Evolutionary conservation across 352 stramenopile species (phyloP), one percentile per base, ranked within the genome.

Genomic region (Phytophthora constricta): DNA sequence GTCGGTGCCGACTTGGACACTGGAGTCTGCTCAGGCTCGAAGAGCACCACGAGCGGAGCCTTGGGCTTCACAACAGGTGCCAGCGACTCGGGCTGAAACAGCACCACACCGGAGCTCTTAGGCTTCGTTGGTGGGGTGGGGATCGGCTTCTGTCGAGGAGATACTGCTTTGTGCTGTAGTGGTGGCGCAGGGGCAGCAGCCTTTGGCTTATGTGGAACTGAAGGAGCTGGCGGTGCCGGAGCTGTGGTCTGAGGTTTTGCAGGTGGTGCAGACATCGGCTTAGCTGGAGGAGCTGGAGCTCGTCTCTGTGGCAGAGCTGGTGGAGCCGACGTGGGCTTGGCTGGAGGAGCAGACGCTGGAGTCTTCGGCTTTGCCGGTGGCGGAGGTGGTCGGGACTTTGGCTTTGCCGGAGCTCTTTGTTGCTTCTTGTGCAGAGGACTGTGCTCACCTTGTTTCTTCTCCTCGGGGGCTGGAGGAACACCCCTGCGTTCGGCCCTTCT

Each of bases 41-140:
- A 77, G n/a, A 77, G 37, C 48, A 77, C 56, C 9, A 74, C 65
- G 3, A 77, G 48, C 5, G 70, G 60, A 23, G 59, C 60, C 48
- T 71, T 72, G 1, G 60, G 65, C 52, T 77, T 74, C 34, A 74
- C 63, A 17, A 70, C 61, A 4, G 70, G 49, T 39, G 71, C 67
- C 19, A 74, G 34, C 20, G 65, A 68, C 54, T 74, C 70, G 7
- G 70, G 70, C 31, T 77, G 65, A 28, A 77, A 77, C 0, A 77
- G 58, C 31, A 77, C 65, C 20, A 77, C 70, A 23, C 68, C 68
- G 42, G 63, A 51, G 17, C 26, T 58, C 46, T 77, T 77, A 8
- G 58, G 25, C 27, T 58, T 65, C 47, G 19, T 47, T 20, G 58
- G 53, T 23, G 62, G 34, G 31, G 57, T 43, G 11, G 59, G 19